Base-by-base conservation (phyloP, 1,139 yeast genomes). In the Yamadazyma dushanensis region DNA sequence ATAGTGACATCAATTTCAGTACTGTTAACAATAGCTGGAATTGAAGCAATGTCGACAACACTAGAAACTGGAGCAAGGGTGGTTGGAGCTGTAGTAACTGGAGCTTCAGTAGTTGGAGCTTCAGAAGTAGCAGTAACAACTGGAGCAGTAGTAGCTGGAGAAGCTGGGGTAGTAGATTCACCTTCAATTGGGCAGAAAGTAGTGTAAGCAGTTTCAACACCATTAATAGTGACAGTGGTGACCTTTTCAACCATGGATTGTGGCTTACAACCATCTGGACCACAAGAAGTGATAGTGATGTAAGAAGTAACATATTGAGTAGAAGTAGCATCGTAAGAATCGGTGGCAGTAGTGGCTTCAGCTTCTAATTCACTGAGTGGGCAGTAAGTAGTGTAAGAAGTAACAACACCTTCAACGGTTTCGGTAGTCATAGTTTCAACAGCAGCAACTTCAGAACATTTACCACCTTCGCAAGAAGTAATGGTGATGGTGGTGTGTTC, bases 321-420 rank as follows among this genome's bases (percentile, higher is more conserved):
- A 18, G 47, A 39, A 26, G 51, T 45, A 17, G 46, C 26, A n/a
- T 44, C 49, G 25, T 37, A 44, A 29, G 36, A 29, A n/a, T 37
- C 37, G 14, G 49, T 21, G 21, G 36, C 35, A 13, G 39, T 37
- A 23, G 34, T 37, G 26, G 38, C 34, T 19, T 43, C 29, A 29
- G 50, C 27, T 34, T 25, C 43, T 14, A 16, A 31, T 27, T 45
- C 57, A 41, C 61, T 51, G 37, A 56, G 53, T 41, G 76, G 77
- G 44, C 78, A 73, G 56, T 66, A 58, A 36, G 80, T 74, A 46
- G 78, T 70, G 65, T 68, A 71, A 27, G 56, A 53, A 32, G 80
- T 73, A 36, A 53, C 64, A 31, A 57, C 59, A 43, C 75, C 78
- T 33, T 61, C 50, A 26, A 61, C 60, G 29, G 78, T 70, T 32